A percentile compares a stretch with the other conserved stretches of the same genome.
Evolutionary conservation across 2,329 filamentous ascomycete genomes (phyloP).

Genomic region (Fusarium sp.): DNA sequence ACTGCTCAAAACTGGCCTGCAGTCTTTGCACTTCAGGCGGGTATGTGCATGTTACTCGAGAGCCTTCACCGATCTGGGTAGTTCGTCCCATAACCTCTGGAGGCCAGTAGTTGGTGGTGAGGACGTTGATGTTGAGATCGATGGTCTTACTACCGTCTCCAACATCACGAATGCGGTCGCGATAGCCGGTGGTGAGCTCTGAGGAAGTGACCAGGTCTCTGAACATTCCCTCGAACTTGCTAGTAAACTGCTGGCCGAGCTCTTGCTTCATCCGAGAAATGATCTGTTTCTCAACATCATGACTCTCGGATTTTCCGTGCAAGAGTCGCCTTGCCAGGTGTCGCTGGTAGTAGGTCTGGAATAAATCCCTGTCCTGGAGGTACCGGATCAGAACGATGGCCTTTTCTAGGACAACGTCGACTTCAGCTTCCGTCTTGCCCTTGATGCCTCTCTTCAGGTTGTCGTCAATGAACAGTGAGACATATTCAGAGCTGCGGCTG

Average conservation of each 20-base stretch:
- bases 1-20: conserved; percentile 87
- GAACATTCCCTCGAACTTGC: conserved; percentile 97
- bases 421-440: conserved; percentile 88
- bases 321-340: conserved; percentile 89
- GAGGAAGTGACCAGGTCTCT: conserved; percentile 91
- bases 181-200: conserved; percentile 83
- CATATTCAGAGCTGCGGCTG: conserved; percentile 84
- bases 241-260: conserved; percentile 91
- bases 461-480: conserved; percentile 97
- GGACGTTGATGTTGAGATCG: conserved; percentile 84
- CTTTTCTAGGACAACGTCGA: conserved; percentile 86
- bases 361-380: conserved; percentile 90
- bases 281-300: conserved; percentile 94
- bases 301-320: conserved; percentile 88
- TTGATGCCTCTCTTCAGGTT: conserved; percentile 94
- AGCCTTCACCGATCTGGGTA: conserved; percentile 61
- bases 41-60: conserved; percentile 69
- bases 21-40: conserved; percentile 78
- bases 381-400: conserved; percentile 90
- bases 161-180: conserved; percentile 68
- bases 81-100: conserved; percentile 81
- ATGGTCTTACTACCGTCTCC: conserved; percentile 64
- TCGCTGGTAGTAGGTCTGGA: conserved; percentile 98
- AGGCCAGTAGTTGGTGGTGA: conserved; percentile 96
- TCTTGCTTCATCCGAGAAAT: conserved; percentile 97